A percentile compares a stretch with the other conserved stretches of the same genome.
phyloP scores from a whole-genome alignment of 2,329 filamentous ascomycete genomes.

The Venturiaceae sp. region DNA sequence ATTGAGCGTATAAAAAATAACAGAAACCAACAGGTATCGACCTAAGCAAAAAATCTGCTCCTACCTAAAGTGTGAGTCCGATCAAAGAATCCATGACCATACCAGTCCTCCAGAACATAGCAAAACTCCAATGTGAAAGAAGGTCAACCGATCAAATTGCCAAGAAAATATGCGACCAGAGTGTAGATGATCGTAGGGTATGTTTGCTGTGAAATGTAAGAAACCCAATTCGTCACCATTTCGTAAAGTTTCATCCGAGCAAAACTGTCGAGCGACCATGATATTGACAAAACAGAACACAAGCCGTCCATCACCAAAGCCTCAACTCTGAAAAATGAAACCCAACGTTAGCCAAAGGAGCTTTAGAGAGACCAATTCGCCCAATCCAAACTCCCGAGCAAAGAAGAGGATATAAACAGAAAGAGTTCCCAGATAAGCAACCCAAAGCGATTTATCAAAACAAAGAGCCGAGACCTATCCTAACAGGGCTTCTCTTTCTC shows the following conservation, averaged over 20 bases:
- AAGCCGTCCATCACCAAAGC: neutral
- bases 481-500: constrained; percentile 1
- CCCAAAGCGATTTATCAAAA: no score
- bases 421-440: no score
- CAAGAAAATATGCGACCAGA: neutral
- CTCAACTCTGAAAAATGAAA: neutral
- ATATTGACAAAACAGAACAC: neutral
- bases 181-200: neutral
- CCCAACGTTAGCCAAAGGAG: neutral
- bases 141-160: no score
- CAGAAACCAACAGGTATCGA: no score
- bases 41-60: no score
- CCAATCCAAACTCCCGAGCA: neutral
- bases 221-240: neutral
- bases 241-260: no score
- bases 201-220: neutral
- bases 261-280: no score
- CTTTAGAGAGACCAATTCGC: neutral
- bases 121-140: no score
- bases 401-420: neutral
- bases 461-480: neutral
- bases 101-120: no score
- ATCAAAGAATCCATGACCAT: no score
- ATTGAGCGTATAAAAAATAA: no score
- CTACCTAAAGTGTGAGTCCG: no score